These are phyloP conservation scores for Emmonsiellopsis sp. DNA, from an alignment of 2,329 filamentous ascomycete genomes.

Conservation along the genomic window DNA sequence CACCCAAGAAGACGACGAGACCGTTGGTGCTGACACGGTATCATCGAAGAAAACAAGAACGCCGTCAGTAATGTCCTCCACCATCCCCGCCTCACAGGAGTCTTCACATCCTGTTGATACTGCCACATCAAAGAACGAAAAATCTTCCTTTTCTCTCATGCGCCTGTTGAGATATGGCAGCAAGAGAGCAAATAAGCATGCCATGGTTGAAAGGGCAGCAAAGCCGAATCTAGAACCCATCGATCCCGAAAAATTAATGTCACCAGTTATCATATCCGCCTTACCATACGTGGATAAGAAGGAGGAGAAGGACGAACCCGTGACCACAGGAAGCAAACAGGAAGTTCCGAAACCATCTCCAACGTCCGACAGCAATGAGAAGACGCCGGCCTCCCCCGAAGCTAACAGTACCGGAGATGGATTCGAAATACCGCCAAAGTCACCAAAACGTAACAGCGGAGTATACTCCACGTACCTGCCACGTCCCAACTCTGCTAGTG, in stretches of 20 bases:
- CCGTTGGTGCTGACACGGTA: background rate
- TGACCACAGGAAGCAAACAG: too few species aligned
- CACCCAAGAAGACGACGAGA: conserved; percentile 2
- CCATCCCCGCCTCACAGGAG: background rate
- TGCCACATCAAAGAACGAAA: background rate
- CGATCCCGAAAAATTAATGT: background rate
- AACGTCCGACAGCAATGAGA: background rate
- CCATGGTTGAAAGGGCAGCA: background rate
- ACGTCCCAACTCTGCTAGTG: background rate
- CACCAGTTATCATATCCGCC: background rate
- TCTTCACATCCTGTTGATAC: background rate
- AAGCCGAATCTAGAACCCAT: background rate
- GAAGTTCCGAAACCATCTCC: background rate
- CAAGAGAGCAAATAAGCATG: conserved; percentile 4
- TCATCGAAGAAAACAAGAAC: background rate
- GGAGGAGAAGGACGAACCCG: too few species aligned
- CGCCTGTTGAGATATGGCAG: conserved; percentile 6
- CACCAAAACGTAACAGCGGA: conserved; percentile 1
- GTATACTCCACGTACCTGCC: background rate
- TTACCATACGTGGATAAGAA: too few species aligned
- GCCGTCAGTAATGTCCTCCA: background rate
- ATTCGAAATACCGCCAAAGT: conserved; percentile 1
- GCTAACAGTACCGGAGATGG: background rate
- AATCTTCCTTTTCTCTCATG: conserved; percentile 4
- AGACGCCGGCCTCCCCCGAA: background rate